Percentiles rank a stretch among this genome's conserved stretches.
phyloP scores from a whole-genome alignment of 192 early-diverging fungal genomes.

The Backusella psychrophila region DNA sequence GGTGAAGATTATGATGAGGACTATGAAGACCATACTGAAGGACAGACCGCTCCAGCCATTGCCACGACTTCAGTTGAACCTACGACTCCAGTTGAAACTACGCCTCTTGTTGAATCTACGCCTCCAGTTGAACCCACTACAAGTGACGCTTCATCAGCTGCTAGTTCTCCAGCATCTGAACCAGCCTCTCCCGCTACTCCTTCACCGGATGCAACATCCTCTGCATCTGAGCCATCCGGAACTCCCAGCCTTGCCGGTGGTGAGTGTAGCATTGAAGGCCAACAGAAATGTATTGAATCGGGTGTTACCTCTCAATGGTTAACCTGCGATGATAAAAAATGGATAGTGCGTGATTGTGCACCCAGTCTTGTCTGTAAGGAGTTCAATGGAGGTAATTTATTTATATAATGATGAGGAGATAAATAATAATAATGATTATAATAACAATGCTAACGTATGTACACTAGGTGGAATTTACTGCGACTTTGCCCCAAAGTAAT shows the following conservation, averaged over 20 bases:
- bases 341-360: conserved; percentile 15
- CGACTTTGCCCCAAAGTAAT: neutral
- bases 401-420: neutral
- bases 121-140: too few relatives aligned
- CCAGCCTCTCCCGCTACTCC: neutral
- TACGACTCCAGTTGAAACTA: too few relatives aligned
- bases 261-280: neutral
- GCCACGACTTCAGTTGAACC: neutral
- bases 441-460: neutral
- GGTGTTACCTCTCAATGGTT: conserved; percentile 1
- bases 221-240: neutral
- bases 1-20: neutral
- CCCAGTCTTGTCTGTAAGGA: conserved; percentile 4
- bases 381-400: neutral
- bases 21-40: neutral
- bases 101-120: too few relatives aligned
- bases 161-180: neutral
- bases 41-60: neutral
- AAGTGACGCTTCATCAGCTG: neutral
- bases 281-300: neutral
- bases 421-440: neutral
- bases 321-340: conserved; percentile 12
- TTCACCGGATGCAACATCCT: neutral
- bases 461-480: neutral
- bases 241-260: neutral